Evolutionary conservation across 352 stramenopile species (phyloP), one percentile per base, ranked within the genome.

Genomic region (Pythium pectinolyticum): DNA sequence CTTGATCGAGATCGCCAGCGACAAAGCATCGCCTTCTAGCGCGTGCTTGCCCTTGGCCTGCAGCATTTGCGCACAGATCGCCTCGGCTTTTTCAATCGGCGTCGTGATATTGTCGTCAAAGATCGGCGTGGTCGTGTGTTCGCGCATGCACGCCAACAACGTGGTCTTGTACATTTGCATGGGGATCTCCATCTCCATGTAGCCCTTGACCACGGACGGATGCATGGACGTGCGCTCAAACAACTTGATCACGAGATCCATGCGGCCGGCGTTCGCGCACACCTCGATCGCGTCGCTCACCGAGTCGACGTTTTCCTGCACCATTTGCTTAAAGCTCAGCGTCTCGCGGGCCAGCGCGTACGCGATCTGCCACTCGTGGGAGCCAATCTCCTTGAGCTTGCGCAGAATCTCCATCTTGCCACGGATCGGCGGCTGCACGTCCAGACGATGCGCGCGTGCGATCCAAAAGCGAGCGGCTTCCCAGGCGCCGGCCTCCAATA

Each of bases 1-100:
- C 57, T 88, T 89, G 52, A 91, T 87, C 20, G 84, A 93, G 57
- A 92, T 92, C 22, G 85, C 84, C 61, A 92, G 73, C 10, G 82
- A 92, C 31, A 92, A 67, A 43, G 84, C 84, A 2, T 89, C 84
- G 28, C 78, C 75, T 55, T 92, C 83, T 22, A 92, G 45, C 8
- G 53, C 49, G 28, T 77, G 73, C 15, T 67, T 72, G 46, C 80
- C 71, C 31, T 77, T 60, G 8, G 37, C 4, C 61, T 89, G 66
- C 34, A 92, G 69, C 84, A 92, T 92, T 63, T 88, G 73, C 25
- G 71, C 70, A 46, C 84, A 90, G 51, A 90, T 81, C 7, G 55
- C 59, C 57, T 89, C 84, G 0, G 78, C 74, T 58, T 86, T 80
- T n/a, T 41, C 35, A 55, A 92, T 86, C 5, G 35, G 45, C 27